These are phyloP conservation scores for Pythium phragmitis DNA, from an alignment of 352 stramenopile genomes.

Conservation along the genomic window DNA sequence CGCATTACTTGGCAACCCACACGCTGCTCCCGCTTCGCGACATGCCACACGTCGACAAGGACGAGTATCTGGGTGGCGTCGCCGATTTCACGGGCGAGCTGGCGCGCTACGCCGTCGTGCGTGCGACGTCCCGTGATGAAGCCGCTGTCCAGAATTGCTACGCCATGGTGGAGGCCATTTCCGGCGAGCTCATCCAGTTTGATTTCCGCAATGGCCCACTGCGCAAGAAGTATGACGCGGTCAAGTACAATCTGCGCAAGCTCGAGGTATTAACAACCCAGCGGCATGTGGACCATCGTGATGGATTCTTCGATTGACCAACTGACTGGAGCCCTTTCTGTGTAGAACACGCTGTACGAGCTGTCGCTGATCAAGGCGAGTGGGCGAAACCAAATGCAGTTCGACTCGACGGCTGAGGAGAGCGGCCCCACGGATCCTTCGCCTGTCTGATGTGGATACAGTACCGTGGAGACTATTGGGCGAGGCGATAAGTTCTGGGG, in stretches of 20 bases:
- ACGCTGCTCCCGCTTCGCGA: conserved; percentile 50
- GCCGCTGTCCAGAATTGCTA: conserved; percentile 76
- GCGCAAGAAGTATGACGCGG: conserved; percentile 92
- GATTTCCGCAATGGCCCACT: conserved; percentile 94
- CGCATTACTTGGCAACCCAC: conserved; percentile 70
- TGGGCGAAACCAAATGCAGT: conserved; percentile 45
- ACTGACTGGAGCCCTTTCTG: no score
- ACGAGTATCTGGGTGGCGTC: conserved; percentile 94
- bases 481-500: not conserved
- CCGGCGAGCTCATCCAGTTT: conserved; percentile 91
- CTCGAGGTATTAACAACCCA: conserved; percentile 62
- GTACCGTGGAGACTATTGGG: not conserved
- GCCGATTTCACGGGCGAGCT: conserved; percentile 95
- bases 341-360: conserved; percentile 93
- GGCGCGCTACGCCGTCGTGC: conserved; percentile 83
- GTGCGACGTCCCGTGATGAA: conserved; percentile 86
- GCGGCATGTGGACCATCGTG: not conserved
- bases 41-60: conserved; percentile 56
- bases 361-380: conserved; percentile 81
- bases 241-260: conserved; percentile 95
- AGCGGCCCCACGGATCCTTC: no score
- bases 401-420: conserved; percentile 30
- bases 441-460: not conserved
- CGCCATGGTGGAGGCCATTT: conserved; percentile 85
- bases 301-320: not conserved